These are phyloP conservation scores for Pezicula carpinea DNA, from an alignment of 2,329 filamentous ascomycete species.

Conservation along the genomic window DNA sequence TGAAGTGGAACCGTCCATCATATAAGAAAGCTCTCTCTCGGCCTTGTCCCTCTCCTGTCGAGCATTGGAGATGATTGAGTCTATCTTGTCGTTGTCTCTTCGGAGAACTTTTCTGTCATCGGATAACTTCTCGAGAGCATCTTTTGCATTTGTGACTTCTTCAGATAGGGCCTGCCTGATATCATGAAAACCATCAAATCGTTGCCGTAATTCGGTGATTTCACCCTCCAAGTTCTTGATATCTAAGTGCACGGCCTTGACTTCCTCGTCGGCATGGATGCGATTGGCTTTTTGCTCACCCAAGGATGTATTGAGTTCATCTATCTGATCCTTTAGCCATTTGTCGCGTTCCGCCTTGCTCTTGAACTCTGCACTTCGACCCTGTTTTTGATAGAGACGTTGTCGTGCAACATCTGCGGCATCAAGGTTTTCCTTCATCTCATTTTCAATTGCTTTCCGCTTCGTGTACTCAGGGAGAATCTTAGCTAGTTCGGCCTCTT, in stretches of 20 bases:
- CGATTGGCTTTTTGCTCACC: conserved; percentile 79
- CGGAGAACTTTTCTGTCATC: conserved; percentile 86
- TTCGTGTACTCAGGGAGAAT: conserved; percentile 74
- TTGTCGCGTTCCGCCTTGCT: conserved; percentile 85
- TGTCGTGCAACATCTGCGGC: conserved; percentile 70
- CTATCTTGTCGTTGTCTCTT: conserved; percentile 83
- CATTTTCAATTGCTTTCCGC: conserved; percentile 68
- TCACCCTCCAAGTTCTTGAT: conserved; percentile 71
- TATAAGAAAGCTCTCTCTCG: conserved; percentile 71
- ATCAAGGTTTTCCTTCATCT: conserved; percentile 67
- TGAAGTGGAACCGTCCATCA: conserved; percentile 86
- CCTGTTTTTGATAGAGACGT: conserved; percentile 88
- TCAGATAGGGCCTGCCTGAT: conserved; percentile 69
- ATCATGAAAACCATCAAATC: conserved; percentile 74
- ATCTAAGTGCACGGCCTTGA: conserved; percentile 62
- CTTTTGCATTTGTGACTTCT: conserved; percentile 71
- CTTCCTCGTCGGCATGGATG: conserved; percentile 80
- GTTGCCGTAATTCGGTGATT: conserved; percentile 63
- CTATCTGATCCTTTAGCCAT: conserved; percentile 75
- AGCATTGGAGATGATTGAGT: conserved; percentile 70
- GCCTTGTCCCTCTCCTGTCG: conserved; percentile 72
- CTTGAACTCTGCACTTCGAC: conserved; percentile 78
- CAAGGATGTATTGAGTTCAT: conserved; percentile 71
- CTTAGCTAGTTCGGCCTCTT: conserved; percentile 69
- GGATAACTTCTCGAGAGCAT: conserved; percentile 70